Evolutionary conservation across 257 asterid genomes (phyloP), one percentile per base, ranked within the genome.

Genomic region (Fraxinus quadrangulata): DNA sequence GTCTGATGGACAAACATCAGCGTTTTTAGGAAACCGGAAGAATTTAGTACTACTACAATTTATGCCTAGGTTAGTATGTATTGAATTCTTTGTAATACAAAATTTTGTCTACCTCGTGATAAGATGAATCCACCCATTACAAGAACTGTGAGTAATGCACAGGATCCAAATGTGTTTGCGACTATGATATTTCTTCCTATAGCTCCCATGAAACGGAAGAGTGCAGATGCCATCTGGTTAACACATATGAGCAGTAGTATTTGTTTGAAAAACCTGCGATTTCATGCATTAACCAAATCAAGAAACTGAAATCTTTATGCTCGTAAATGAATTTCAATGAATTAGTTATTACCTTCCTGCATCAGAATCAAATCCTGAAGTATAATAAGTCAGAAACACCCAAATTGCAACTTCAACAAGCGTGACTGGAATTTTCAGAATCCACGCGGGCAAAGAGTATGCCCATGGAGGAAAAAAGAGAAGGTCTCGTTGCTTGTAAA

Each of bases 391-490:
- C 72, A 87, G n/a, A 21, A 26, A 56, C 28, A 83, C 87, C 90
- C 90, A 90, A 77, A 87, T 26, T 34, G 67, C 73, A 24, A 79
- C 92, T 71, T 90, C 96, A 2, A 77, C 54, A n/a, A 92, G 79
- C 45, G 94, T 77, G 81, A 92, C 54, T 0, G 96, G 94, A 21
- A 92, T 85, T 75, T 86, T 89, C 77, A 92, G 92, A 78, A 92
- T 77, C 93, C 94, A 92, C 6, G 86, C 6, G 17, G 97, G 97
- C 72, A 92, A 49, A 81, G 97, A 86, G 78, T 89, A 90, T 1
- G 93, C 92, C 97, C 96, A 90, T 1, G 97, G 81, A 69, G 97
- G 96, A 34, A 85, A 90, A 82, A 92, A 92, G 8, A 89, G 85
- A 47, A 90, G 92, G 82, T 92, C 97, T 24, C 97, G 59, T 77